These are phyloP conservation scores for Ophiorrhiza pumila DNA, from an alignment of 257 asterid species.

Conservation along the genomic window DNA sequence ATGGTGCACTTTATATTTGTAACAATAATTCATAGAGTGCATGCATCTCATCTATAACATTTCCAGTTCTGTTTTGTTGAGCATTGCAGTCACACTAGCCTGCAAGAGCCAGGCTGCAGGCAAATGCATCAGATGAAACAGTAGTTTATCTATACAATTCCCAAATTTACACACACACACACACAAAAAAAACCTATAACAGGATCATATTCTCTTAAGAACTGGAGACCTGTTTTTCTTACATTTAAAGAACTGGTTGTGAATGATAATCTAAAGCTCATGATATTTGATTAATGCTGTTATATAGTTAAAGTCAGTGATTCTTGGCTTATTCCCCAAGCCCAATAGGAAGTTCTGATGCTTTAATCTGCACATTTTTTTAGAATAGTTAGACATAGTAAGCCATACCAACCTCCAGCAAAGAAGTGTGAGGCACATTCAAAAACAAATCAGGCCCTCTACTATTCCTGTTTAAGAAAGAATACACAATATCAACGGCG, in stretches of 20 bases:
- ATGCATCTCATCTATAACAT: too few relatives aligned
- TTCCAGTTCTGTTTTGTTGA: not conserved
- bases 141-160: not conserved
- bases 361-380: not conserved
- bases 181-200: not conserved
- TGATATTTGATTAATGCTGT: not conserved
- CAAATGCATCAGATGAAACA: not conserved
- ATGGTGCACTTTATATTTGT: too few relatives aligned
- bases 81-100: not conserved
- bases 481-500: slow-evolving; percentile 31
- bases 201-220: not conserved
- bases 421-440: slow-evolving; percentile 34
- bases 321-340: not conserved
- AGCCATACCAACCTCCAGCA: slow-evolving; percentile 44
- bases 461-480: slow-evolving; percentile 37
- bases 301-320: not conserved
- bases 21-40: too few relatives aligned
- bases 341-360: not conserved
- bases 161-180: not conserved
- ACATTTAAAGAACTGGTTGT: not conserved
- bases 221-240: not conserved
- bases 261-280: not conserved
- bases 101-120: not conserved
- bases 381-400: slow-evolving; percentile 25
- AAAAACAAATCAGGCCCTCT: slow-evolving; percentile 34